phyloP scores from a whole-genome alignment of 2,329 filamentous ascomycete genomes.

The Decorospora gaudefroyi region DNA sequence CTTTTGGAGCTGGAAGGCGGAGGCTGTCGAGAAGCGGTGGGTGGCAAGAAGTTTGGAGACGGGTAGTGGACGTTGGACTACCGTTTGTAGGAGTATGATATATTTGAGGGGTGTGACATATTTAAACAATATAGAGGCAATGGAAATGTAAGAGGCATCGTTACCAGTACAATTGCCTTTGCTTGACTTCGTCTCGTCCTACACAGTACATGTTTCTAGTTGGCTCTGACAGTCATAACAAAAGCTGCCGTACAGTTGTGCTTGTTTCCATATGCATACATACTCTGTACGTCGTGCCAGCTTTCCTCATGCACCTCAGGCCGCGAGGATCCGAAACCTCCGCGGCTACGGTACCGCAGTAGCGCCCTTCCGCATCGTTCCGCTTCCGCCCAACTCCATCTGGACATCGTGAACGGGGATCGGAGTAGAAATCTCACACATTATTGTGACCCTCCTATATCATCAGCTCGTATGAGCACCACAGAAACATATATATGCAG shows the following conservation, averaged over 20 bases:
- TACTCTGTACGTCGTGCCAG: no score
- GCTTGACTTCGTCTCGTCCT: background rate
- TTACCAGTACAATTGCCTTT: background rate
- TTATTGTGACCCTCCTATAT: no score
- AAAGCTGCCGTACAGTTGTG: no score
- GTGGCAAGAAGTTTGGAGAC: slow-evolving; percentile 3
- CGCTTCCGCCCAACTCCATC: slow-evolving; percentile 1
- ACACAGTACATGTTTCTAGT: background rate
- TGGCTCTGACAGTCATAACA: no score
- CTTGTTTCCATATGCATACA: no score
- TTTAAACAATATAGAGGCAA: slow-evolving; percentile 23
- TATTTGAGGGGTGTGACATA: slow-evolving; percentile 4
- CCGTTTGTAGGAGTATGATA: slow-evolving; percentile 7
- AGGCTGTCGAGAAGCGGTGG: slow-evolving; percentile 1
- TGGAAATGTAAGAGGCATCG: slow-evolving; percentile 14
- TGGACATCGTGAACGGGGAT: no score
- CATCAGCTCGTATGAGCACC: no score
- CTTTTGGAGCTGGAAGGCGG: slow-evolving; percentile 5
- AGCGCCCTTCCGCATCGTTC: slow-evolving; percentile 1
- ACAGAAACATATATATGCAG: background rate
- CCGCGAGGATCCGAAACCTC: slow-evolving; percentile 6
- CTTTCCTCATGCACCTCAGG: background rate
- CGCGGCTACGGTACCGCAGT: no score
- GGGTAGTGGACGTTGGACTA: background rate
- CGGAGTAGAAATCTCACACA: slow-evolving; percentile 2